phyloP scores from a whole-genome alignment of 1,139 yeast genomes.

The Geotrichum candidum region DNA sequence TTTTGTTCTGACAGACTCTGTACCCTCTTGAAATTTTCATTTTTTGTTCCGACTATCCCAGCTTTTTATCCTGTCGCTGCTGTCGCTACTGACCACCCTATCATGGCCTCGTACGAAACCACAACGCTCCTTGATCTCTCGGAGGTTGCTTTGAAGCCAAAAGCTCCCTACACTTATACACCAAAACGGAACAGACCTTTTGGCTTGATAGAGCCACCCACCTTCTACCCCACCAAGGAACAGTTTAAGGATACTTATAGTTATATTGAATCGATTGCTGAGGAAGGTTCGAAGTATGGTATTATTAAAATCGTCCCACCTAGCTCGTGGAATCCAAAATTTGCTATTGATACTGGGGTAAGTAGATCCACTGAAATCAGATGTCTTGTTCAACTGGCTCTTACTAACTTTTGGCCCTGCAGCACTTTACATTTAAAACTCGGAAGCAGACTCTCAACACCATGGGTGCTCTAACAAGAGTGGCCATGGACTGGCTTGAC shows the following conservation, averaged over 20 bases:
- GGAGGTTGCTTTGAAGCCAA: slow-evolving; percentile 13
- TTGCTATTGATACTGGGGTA: slow-evolving; percentile 46
- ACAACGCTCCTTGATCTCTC: slow-evolving; percentile 10
- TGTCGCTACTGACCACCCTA: not conserved
- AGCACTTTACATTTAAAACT: slow-evolving; percentile 45
- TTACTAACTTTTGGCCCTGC: not conserved
- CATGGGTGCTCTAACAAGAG: slow-evolving; percentile 38
- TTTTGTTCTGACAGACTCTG: not conserved
- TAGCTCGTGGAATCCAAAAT: slow-evolving; percentile 35
- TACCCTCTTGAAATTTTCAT: not conserved
- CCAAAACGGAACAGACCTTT: slow-evolving; percentile 21
- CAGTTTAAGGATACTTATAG: slow-evolving; percentile 44
- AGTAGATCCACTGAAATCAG: slow-evolving; percentile 8
- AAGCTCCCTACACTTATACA: slow-evolving; percentile 1
- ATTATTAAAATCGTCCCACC: slow-evolving; percentile 68
- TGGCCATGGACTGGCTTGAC: slow-evolving; percentile 34
- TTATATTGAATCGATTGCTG: slow-evolving; percentile 30
- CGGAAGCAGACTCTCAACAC: slow-evolving; percentile 48
- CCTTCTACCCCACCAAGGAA: slow-evolving; percentile 41
- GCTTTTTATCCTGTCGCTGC: not conserved
- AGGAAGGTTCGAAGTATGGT: slow-evolving; percentile 50
- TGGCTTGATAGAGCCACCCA: slow-evolving; percentile 41
- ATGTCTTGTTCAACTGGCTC: not conserved
- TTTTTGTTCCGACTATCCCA: not conserved
- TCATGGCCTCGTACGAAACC: not conserved